Evolutionary conservation across 495 filamentous ascomycete genomes (phyloP), one percentile per base, ranked within the genome.

Genomic region (Penicillium coffeae): DNA sequence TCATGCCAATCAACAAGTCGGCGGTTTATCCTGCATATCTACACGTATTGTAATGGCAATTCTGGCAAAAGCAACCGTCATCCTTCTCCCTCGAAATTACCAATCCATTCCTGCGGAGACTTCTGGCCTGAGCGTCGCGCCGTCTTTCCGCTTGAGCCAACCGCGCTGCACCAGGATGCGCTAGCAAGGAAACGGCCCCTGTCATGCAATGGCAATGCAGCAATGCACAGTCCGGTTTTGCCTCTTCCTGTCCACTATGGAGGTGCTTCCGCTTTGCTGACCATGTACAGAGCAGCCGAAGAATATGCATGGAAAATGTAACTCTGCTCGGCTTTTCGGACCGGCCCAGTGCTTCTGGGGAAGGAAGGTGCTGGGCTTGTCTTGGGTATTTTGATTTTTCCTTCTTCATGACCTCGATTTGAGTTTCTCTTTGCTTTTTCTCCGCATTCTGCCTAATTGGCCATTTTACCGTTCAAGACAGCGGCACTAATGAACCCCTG

Each of bases 271-370:
- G n/a, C n/a, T n/a, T 3, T 18, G 33, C 21, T 43, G 36, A 21
- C 21, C 16, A 34, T 46, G 47, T 48, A 50, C 64, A 60, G 62
- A 70, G 60, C 62, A 52, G 63, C 50, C 65, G 66, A 59, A 71
- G 69, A 72, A 74, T 43, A 67, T 71, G 71, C 69, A 72, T 72
- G 63, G 71, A 71, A 73, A 64, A 63, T 59, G 55, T 58, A 58
- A 56, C 57, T 49, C 48, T 60, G 18, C 37, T 50, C 46, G 38
- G 49, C 14, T 39, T 15, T 38, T 42, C 39, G 30, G 38, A 30
- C 50, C 16, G 22, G 20, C n/a, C n/a, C 18, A 36, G 7, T n/a
- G 21, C 35, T 37, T n/a, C 35, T 37, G 15, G 35, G 15, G 35
- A 4, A 37, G 35, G 12, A n/a, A 18, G 35, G 35, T 37, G 6